Conservation (phyloP, 2,329 filamentous ascomycete genomes). For the Cytospora chrysosperma region DNA sequence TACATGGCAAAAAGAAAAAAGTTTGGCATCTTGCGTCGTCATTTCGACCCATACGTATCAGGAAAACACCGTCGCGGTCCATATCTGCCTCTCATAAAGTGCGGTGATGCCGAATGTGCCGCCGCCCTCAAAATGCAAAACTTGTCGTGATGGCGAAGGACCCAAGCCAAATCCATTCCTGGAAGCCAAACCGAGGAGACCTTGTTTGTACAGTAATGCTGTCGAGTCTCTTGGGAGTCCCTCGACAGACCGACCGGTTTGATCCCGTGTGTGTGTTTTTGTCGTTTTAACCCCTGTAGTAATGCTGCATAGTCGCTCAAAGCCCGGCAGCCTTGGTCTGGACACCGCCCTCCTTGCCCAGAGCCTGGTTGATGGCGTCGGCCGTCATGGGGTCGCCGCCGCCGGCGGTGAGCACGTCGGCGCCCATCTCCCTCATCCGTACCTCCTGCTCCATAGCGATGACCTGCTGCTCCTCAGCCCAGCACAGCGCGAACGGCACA, state of each 20-base stretch:
- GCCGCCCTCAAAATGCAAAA: neutral
- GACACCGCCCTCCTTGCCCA: constrained; percentile 47
- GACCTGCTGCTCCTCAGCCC: constrained; percentile 94
- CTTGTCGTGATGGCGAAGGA: neutral
- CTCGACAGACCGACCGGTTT: neutral
- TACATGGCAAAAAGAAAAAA: constrained; percentile 4
- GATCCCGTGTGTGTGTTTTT: neutral
- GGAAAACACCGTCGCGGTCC: neutral
- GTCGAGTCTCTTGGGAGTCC: neutral
- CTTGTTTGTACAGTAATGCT: constrained; percentile 5
- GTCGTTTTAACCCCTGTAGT: neutral
- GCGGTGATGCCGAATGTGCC: neutral
- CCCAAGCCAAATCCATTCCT: neutral
- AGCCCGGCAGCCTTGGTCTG: constrained; percentile 49
- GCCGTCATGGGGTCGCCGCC: constrained; percentile 42
- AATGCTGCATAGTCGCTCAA: constrained; percentile 36
- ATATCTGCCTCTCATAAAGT: neutral
- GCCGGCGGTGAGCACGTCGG: constrained; percentile 62
- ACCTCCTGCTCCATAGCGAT: constrained; percentile 97
- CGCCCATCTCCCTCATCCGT: constrained; percentile 89
- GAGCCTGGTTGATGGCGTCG: constrained; percentile 48
- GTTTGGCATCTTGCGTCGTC: neutral
- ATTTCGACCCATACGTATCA: neutral
- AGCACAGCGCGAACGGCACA: constrained; percentile 90
- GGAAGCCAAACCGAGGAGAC: neutral